A percentile compares a stretch with the other conserved stretches of the same genome.
These are phyloP conservation scores for Rosa multiflora DNA, from an alignment of 306 rosid species.

Conservation along the genomic window DNA sequence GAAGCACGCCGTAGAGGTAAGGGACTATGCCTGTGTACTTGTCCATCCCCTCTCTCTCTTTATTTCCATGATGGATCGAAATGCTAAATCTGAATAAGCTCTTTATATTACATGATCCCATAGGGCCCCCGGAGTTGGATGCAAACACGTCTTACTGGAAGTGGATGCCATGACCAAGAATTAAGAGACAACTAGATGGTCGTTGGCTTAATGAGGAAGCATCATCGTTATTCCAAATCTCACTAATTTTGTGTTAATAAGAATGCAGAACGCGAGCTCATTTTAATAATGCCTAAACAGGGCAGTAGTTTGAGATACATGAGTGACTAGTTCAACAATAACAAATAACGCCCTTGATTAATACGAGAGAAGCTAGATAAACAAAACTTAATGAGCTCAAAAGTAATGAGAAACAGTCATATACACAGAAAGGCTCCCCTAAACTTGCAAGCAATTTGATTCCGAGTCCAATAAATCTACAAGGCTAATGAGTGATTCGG, in stretches of 20 bases:
- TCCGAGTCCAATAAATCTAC: slow-evolving; percentile 28
- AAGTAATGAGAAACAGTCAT: slow-evolving; percentile 1
- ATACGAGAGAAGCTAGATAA: slow-evolving; percentile 6
- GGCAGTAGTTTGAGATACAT: slow-evolving; percentile 3
- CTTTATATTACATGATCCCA: background rate
- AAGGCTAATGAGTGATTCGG: slow-evolving; percentile 13
- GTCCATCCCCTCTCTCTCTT: background rate
- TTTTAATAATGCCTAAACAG: slow-evolving; percentile 11
- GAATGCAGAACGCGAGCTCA: background rate
- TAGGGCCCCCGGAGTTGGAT: background rate
- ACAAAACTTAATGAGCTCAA: slow-evolving; percentile 19
- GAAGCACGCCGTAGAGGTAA: background rate
- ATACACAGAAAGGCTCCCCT: slow-evolving; percentile 23
- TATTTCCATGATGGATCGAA: background rate
- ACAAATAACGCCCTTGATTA: slow-evolving; percentile 7
- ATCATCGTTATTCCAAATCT: background rate
- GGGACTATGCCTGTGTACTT: slow-evolving; percentile 5
- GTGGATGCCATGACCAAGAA: background rate
- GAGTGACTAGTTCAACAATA: background rate
- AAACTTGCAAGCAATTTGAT: slow-evolving; percentile 27
- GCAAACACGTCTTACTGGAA: background rate
- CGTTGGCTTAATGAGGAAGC: background rate
- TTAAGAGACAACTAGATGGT: background rate
- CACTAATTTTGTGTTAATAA: background rate
- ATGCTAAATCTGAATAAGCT: background rate